Percentiles rank a stretch among this genome's conserved stretches.
These are phyloP conservation scores for Colletotrichum theobromicola DNA, from an alignment of 2,329 filamentous ascomycete genomes.

Conservation along the genomic window DNA sequence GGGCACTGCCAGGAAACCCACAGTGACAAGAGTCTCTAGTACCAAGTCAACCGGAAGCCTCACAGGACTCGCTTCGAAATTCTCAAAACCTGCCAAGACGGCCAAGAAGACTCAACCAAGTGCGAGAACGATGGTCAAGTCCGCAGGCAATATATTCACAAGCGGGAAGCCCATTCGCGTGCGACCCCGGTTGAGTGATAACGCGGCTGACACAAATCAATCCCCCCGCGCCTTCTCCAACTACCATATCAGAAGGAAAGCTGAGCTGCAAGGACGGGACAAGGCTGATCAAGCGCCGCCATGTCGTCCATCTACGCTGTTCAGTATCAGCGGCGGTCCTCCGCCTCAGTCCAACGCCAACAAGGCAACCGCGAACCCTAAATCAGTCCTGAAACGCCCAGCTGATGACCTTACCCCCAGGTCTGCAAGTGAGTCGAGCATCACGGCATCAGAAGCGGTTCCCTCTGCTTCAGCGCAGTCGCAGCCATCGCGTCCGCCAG, in stretches of 20 bases:
- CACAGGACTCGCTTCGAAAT: not conserved
- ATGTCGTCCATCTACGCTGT: slow-evolving; percentile 28
- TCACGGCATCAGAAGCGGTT: not conserved
- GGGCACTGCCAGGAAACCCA: slow-evolving; percentile 37
- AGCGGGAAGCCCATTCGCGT: slow-evolving; percentile 44
- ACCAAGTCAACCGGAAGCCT: not conserved
- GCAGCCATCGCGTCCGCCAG: not conserved
- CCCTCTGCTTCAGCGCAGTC: not conserved
- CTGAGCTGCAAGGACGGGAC: slow-evolving; percentile 47
- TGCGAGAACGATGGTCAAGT: slow-evolving; percentile 5
- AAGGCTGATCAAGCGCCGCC: slow-evolving; percentile 45
- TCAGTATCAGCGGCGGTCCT: slow-evolving; percentile 30
- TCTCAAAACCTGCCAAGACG: slow-evolving; percentile 29
- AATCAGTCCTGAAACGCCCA: slow-evolving; percentile 1
- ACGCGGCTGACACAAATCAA: slow-evolving; percentile 45
- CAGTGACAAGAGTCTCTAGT: not conserved
- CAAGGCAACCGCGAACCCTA: not conserved
- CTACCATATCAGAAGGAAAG: slow-evolving; percentile 40
- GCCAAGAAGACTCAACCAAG: slow-evolving; percentile 4
- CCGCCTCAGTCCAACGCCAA: not conserved
- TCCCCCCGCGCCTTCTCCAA: slow-evolving; percentile 45
- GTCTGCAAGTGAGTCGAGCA: slow-evolving; percentile 7
- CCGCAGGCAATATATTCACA: slow-evolving; percentile 48
- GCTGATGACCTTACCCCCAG: not conserved
- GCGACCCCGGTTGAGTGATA: slow-evolving; percentile 40